Conservation (phyloP, 2,329 filamentous ascomycete genomes). For the Lasiodiplodia sp. region DNA sequence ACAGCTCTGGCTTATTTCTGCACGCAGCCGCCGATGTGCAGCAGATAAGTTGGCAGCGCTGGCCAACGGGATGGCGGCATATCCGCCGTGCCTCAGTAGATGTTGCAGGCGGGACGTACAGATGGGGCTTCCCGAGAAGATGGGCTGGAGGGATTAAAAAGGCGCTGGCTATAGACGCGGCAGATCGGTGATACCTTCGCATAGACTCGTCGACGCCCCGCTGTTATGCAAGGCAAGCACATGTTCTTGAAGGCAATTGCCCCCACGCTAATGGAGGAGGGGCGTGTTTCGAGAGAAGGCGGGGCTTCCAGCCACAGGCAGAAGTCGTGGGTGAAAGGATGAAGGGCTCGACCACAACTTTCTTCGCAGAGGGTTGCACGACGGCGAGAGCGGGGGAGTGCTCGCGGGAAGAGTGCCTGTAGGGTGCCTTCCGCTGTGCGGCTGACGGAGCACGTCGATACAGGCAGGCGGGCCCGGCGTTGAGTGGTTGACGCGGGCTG, state of each 20-base stretch:
- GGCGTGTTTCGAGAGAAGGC: slow-evolving; percentile 6
- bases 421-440: slow-evolving; percentile 4
- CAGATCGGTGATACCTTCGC: slow-evolving; percentile 4
- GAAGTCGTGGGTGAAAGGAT: background rate
- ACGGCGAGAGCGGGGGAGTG: background rate
- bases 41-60: background rate
- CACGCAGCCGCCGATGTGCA: slow-evolving; percentile 13
- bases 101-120: slow-evolving; percentile 8
- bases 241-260: slow-evolving; percentile 10
- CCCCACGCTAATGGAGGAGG: slow-evolving; percentile 22
- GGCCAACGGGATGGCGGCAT: slow-evolving; percentile 1
- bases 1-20: background rate
- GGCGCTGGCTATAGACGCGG: background rate
- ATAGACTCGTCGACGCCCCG: slow-evolving; percentile 4
- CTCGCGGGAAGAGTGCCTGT: background rate
- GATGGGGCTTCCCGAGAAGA: background rate
- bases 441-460: slow-evolving; percentile 16
- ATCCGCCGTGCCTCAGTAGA: background rate
- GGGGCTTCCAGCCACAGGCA: background rate
- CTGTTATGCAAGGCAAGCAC: slow-evolving; percentile 17
- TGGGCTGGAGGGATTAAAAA: background rate
- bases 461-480: background rate
- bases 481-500: slow-evolving; percentile 4
- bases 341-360: background rate
- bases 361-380: slow-evolving; percentile 8